Conservation (phyloP, 83 land plant species). For the Larix sibirica region DNA sequence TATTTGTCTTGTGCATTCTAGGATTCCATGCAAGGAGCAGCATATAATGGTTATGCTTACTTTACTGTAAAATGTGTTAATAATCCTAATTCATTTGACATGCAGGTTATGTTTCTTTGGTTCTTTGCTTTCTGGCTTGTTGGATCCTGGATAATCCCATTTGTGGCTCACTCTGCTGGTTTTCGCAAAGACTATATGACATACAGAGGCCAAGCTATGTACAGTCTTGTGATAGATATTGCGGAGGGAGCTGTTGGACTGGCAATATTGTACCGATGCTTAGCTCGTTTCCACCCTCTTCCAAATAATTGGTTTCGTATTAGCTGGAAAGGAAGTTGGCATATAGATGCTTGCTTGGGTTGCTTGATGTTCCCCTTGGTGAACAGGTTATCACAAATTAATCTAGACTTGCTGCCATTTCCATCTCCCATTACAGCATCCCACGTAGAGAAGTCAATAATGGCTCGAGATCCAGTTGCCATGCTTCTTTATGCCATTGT, state of each 20-base stretch:
- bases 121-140: slow-evolving; percentile 92
- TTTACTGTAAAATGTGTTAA: background rate
- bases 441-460: slow-evolving; percentile 88
- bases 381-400: slow-evolving; percentile 74
- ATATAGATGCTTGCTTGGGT: slow-evolving; percentile 68
- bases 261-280: slow-evolving; percentile 76
- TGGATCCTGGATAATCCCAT: slow-evolving; percentile 96
- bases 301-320: slow-evolving; percentile 84
- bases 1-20: background rate
- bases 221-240: slow-evolving; percentile 89
- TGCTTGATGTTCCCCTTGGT: slow-evolving; percentile 93
- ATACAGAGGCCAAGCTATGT: slow-evolving; percentile 89
- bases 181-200: slow-evolving; percentile 79
- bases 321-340: slow-evolving; percentile 81
- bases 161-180: slow-evolving; percentile 74
- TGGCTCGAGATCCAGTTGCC: slow-evolving; percentile 92
- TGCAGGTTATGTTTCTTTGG: slow-evolving; percentile 98
- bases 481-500: slow-evolving; percentile 81
- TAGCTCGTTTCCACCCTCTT: slow-evolving; percentile 75
- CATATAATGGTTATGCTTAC: background rate
- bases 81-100: background rate
- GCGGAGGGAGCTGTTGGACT: slow-evolving; percentile 94
- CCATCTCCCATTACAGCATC: slow-evolving; percentile 63
- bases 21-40: background rate
- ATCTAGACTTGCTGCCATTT: slow-evolving; percentile 66